Percentiles rank a stretch among this genome's conserved stretches.
These are phyloP conservation scores for Periconia sp. DNA, from an alignment of 2,329 filamentous ascomycete genomes.

Conservation along the genomic window DNA sequence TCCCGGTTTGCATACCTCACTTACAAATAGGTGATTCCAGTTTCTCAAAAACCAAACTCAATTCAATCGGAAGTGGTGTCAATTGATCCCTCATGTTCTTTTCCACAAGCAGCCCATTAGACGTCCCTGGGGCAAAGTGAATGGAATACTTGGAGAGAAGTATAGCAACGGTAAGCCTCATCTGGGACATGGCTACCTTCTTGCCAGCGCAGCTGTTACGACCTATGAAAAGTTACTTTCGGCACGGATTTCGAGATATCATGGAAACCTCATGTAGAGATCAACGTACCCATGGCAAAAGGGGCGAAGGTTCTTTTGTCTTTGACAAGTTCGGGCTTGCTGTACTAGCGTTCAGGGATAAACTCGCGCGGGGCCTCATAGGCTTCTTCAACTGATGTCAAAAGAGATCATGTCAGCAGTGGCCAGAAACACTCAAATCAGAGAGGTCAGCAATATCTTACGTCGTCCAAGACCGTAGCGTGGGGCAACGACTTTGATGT, in stretches of 20 bases:
- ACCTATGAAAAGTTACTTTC: background rate
- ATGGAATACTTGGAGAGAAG: background rate
- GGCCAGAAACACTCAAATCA: background rate
- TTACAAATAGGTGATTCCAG: background rate
- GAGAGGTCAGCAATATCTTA: background rate
- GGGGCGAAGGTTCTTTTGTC: slow-evolving; percentile 58
- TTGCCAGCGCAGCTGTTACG: background rate
- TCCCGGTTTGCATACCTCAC: background rate
- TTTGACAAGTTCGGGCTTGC: slow-evolving; percentile 6
- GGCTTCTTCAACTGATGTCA: slow-evolving; percentile 4
- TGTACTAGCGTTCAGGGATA: slow-evolving; percentile 23
- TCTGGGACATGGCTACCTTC: background rate
- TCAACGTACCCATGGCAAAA: slow-evolving; percentile 6
- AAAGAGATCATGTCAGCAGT: background rate
- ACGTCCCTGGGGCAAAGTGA: background rate
- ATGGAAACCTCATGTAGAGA: background rate
- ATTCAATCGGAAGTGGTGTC: background rate
- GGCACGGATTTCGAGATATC: background rate
- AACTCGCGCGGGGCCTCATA: slow-evolving; percentile 15
- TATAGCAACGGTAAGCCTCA: background rate
- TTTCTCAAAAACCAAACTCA: slow-evolving; percentile 1
- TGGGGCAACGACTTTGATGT: background rate
- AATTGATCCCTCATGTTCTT: background rate
- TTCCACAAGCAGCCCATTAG: background rate
- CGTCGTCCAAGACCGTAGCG: background rate